Conservation (phyloP, 1,284 basidiomycete genomes). For the Pascua guehoae region DNA sequence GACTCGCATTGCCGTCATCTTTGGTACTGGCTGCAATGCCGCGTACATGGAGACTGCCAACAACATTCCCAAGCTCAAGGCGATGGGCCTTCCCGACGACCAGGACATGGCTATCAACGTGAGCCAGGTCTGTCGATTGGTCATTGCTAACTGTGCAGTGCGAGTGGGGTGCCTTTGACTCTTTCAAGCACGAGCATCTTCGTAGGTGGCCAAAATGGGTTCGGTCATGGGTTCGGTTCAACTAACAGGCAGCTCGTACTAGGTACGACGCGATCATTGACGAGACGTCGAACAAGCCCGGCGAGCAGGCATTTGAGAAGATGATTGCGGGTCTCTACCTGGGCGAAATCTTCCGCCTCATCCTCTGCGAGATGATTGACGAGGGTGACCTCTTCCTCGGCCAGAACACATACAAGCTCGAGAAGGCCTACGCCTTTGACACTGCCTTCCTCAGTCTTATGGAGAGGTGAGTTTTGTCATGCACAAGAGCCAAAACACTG, state of each 20-base stretch:
- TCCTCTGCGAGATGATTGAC: conserved; percentile 93
- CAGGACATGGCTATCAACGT: conserved; percentile 90
- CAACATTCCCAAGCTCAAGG: conserved; percentile 68
- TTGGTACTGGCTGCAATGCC: conserved; percentile 97
- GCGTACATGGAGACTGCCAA: conserved; percentile 91
- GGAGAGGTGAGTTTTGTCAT: conserved; percentile 58
- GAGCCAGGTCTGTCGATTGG: conserved; percentile 43
- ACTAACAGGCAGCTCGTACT: conserved; percentile 60
- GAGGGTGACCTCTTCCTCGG: conserved; percentile 95
- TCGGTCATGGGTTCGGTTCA: not conserved
- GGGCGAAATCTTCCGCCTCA: conserved; percentile 89
- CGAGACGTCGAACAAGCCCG: conserved; percentile 90
- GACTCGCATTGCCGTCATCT: conserved; percentile 93
- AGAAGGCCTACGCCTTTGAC: conserved; percentile 87
- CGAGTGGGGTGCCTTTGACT: conserved; percentile 90
- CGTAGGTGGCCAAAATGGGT: conserved; percentile 43
- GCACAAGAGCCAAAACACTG: no score
- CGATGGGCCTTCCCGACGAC: conserved; percentile 64
- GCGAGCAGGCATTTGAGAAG: conserved; percentile 85
- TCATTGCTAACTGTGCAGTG: conserved; percentile 25
- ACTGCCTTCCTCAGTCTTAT: conserved; percentile 95
- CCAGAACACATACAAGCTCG: conserved; percentile 96
- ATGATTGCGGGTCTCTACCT: conserved; percentile 97
- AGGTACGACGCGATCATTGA: conserved; percentile 94
- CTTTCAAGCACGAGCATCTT: conserved; percentile 88